Percentiles rank a stretch among this genome's conserved stretches.
These are phyloP conservation scores for Podila minutissima DNA, from an alignment of 192 early-diverging fungal species.

Conservation along the genomic window DNA sequence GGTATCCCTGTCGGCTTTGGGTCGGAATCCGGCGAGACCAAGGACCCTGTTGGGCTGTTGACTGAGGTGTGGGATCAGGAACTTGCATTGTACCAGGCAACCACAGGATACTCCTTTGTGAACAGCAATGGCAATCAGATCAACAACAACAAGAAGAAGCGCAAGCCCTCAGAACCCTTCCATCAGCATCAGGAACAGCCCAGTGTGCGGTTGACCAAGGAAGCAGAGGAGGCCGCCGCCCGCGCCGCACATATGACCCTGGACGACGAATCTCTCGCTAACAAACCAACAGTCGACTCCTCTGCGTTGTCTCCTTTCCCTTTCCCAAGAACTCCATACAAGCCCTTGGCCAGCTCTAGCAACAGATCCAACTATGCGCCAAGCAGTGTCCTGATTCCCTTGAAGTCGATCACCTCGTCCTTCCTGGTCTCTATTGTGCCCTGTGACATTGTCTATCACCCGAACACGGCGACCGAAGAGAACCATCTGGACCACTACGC, in stretches of 20 bases:
- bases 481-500: slow-evolving; percentile 61
- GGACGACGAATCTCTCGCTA: slow-evolving; percentile 10
- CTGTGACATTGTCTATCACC: slow-evolving; percentile 53
- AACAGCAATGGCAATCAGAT: neutral
- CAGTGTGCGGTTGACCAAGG: slow-evolving; percentile 22
- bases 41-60: slow-evolving; percentile 28
- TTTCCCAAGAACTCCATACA: slow-evolving; percentile 48
- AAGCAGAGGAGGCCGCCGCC: slow-evolving; percentile 33
- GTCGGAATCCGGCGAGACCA: slow-evolving; percentile 4
- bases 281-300: neutral
- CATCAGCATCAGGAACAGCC: slow-evolving; percentile 49
- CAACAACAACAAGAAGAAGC: slow-evolving; percentile 29
- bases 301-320: slow-evolving; percentile 47
- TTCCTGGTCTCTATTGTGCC: slow-evolving; percentile 52
- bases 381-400: slow-evolving; percentile 54
- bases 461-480: slow-evolving; percentile 45
- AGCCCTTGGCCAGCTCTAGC: slow-evolving; percentile 41
- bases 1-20: slow-evolving; percentile 46
- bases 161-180: slow-evolving; percentile 46
- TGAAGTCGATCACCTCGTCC: slow-evolving; percentile 59
- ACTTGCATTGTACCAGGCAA: slow-evolving; percentile 27
- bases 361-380: slow-evolving; percentile 20
- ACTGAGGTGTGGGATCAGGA: slow-evolving; percentile 43
- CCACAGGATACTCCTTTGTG: slow-evolving; percentile 1
- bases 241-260: slow-evolving; percentile 34